Base-by-base conservation (phyloP, 768 basidiomycete species). In the Boletus subparvulus region DNA sequence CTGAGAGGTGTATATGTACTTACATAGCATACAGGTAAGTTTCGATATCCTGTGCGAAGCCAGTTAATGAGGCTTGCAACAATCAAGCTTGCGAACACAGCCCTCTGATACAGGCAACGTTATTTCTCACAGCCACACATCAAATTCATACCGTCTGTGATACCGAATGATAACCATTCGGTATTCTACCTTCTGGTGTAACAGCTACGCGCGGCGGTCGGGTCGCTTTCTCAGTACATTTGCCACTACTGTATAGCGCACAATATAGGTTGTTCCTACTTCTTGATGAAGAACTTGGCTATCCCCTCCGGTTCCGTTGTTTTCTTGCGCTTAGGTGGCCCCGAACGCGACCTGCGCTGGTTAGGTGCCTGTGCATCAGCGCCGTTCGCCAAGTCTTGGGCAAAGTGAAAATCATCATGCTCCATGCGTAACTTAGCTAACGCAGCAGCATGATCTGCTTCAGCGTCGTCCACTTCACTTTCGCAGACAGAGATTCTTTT, bases 391-490 rank as follows among this genome's bases (percentile, higher is more conserved):
- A 98, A 68, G 53, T 92, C 88, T 64, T 86, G 79, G 1, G 95
- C 94, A 62, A 93, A 85, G 70, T 98, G 95, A 70, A 84, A 97
- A 72, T 97, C 95, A 36, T 83, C 80, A 63, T 98, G 95, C 66
- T 97, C 95, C 70, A 80, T 62, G 52, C 77, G 77, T 53, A 83
- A 66, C 56, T 71, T 71, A 7, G 70, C 74, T 37, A 87, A 62
- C 59, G 73, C 75, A 47, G 64, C 61, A n/a, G 60, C 65, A 32
- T 43, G 61, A 6, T 66, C 77, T 40, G 61, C 65, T 50, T 66
- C 72, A 49, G 58, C 50, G 43, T 52, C 56, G 30, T 50, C 50
- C 30, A 50, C 21, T 47, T 58, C 58, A 45, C 55, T 65, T 43
- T 64, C 64, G 37, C 70, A 61, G 41, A 80, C 64, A 32, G 69